These are phyloP conservation scores for Phytophthora cryptogea DNA, from an alignment of 352 stramenopile species.

Conservation along the genomic window DNA sequence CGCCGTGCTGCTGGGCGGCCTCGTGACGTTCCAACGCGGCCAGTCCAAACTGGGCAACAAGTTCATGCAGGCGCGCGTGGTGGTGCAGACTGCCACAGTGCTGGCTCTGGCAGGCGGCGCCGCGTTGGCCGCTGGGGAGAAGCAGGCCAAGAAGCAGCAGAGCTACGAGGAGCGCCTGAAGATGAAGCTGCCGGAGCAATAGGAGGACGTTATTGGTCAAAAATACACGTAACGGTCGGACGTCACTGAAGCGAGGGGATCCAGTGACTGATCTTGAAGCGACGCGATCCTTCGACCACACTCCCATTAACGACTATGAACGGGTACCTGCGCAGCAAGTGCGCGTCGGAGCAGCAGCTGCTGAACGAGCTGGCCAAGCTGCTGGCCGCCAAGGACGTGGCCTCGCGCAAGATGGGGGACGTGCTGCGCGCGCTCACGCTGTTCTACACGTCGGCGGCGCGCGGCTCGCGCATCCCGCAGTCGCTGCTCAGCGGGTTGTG, in stretches of 20 bases:
- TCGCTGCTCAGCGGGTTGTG: conserved; percentile 71
- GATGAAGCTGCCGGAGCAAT: conserved; percentile 47
- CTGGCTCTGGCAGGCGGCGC: conserved; percentile 63
- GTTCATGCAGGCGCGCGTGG: conserved; percentile 85
- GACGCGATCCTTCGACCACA: conserved; percentile 23
- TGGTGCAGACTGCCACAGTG: conserved; percentile 71
- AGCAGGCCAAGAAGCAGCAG: conserved; percentile 54
- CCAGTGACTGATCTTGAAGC: conserved; percentile 29
- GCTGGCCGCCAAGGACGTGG: conserved; percentile 57
- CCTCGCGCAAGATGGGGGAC: conserved; percentile 72
- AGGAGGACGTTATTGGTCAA: not conserved
- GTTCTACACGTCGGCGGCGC: conserved; percentile 70
- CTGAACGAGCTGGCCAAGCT: conserved; percentile 82
- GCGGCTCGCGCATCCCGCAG: conserved; percentile 49
- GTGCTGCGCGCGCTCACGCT: conserved; percentile 72
- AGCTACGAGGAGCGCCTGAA: conserved; percentile 77
- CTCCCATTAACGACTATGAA: conserved; percentile 48
- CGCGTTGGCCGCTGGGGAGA: conserved; percentile 49
- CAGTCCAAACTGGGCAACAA: conserved; percentile 79
- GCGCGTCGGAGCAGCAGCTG: conserved; percentile 81
- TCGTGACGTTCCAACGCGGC: conserved; percentile 71
- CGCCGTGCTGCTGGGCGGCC: conserved; percentile 65
- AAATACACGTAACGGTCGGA: not conserved
- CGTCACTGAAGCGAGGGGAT: conserved; percentile 6
- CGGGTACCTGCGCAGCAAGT: conserved; percentile 68